Percentiles rank a stretch among this genome's conserved stretches.
Conservation (phyloP, 176 grass and related monocot genomes). For the Pontederia crassipes region DNA sequence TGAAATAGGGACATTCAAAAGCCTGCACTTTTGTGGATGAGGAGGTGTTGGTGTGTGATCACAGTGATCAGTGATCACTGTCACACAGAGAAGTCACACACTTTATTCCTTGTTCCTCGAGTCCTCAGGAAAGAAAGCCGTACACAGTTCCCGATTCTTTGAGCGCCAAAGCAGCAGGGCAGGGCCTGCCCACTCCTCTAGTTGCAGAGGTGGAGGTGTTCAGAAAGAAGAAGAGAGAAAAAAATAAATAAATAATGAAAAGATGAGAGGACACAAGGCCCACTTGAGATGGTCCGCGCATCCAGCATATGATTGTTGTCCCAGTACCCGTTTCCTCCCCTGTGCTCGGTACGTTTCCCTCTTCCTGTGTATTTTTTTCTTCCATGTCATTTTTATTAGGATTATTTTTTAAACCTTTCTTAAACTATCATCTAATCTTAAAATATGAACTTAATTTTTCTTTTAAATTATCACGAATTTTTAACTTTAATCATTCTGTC, state of each 20-base stretch:
- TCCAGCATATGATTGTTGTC: constrained; percentile 50
- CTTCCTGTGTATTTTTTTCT: not conserved
- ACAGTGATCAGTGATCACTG: too few relatives aligned
- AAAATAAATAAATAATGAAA: constrained; percentile 50
- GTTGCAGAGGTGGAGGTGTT: not conserved
- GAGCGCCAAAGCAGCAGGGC: constrained; percentile 29
- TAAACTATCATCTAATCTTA: too few relatives aligned
- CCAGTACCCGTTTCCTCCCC: too few relatives aligned
- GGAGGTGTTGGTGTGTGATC: not conserved
- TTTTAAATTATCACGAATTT: too few relatives aligned
- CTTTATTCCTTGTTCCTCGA: constrained; percentile 98
- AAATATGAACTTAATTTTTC: too few relatives aligned
- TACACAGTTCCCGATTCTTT: constrained; percentile 97
- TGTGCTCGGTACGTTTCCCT: constrained; percentile 26
- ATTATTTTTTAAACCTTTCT: too few relatives aligned
- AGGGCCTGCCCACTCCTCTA: not conserved
- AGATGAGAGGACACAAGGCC: constrained; percentile 76
- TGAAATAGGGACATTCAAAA: not conserved
- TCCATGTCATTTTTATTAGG: too few relatives aligned
- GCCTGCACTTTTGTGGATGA: not conserved
- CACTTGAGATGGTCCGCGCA: constrained; percentile 11
- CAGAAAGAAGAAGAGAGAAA: constrained; percentile 7
- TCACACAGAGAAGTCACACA: constrained; percentile 3
- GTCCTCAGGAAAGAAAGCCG: constrained; percentile 69
- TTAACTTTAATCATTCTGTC: too few relatives aligned